These are phyloP conservation scores for Pleurotus tuoliensis DNA, from an alignment of 768 basidiomycete species.

Conservation along the genomic window DNA sequence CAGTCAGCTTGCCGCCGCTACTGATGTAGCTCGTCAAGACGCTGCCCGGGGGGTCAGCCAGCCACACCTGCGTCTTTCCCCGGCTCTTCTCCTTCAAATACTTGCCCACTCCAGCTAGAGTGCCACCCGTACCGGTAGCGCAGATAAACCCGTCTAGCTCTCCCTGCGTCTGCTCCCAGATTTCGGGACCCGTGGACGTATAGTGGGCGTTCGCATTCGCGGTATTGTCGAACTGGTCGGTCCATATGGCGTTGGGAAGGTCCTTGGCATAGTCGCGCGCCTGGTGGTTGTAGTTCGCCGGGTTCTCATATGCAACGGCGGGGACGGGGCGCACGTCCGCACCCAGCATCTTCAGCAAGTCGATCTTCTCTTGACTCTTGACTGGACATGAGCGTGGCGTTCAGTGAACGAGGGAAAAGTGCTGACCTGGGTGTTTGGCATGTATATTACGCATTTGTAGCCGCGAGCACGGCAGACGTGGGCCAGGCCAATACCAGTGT, in stretches of 20 bases:
- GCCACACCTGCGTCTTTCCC: slow-evolving; percentile 82
- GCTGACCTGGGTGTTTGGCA: slow-evolving; percentile 87
- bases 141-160: slow-evolving; percentile 89
- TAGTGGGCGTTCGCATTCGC: slow-evolving; percentile 92
- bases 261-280: slow-evolving; percentile 81
- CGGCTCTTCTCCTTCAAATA: slow-evolving; percentile 78
- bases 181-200: slow-evolving; percentile 90
- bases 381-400: not conserved
- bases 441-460: slow-evolving; percentile 98
- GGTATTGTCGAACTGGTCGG: slow-evolving; percentile 95
- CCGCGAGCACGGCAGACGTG: slow-evolving; percentile 91
- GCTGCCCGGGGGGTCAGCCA: slow-evolving; percentile 96
- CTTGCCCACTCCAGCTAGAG: slow-evolving; percentile 84
- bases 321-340: slow-evolving; percentile 96
- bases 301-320: slow-evolving; percentile 94
- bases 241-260: slow-evolving; percentile 87
- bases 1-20: slow-evolving; percentile 73
- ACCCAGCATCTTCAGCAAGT: slow-evolving; percentile 94
- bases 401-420: not conserved
- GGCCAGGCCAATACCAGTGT: slow-evolving; percentile 94
- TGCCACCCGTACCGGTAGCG: slow-evolving; percentile 94
- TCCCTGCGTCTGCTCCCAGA: slow-evolving; percentile 86
- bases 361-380: slow-evolving; percentile 97
- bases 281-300: slow-evolving; percentile 96
- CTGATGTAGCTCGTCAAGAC: slow-evolving; percentile 81